These are phyloP conservation scores for Plasmodiophora brassicae DNA, from an alignment of 208 protist species.

Conservation along the genomic window DNA sequence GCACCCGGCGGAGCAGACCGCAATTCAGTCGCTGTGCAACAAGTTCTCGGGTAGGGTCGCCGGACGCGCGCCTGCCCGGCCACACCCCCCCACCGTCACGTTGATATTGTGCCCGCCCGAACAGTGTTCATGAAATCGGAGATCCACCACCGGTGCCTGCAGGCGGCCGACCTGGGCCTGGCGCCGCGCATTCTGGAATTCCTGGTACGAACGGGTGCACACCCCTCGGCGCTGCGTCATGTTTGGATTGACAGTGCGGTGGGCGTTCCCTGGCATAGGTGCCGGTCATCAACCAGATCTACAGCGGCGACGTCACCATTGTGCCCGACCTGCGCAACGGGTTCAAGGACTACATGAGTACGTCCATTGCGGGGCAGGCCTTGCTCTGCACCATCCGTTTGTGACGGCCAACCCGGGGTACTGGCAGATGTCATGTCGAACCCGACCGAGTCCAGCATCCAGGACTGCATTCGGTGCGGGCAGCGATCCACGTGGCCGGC, in stretches of 20 bases:
- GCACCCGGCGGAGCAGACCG: not conserved
- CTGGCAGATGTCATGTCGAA: slow-evolving; percentile 14
- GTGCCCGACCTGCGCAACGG: slow-evolving; percentile 12
- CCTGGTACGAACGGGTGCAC: too few species aligned
- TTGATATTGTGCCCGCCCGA: too few species aligned
- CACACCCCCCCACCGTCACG: too few species aligned
- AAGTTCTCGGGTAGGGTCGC: not conserved
- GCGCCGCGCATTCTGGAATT: not conserved
- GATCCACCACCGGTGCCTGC: not conserved
- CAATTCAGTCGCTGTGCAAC: not conserved
- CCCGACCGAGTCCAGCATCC: not conserved
- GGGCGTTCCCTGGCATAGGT: too few species aligned
- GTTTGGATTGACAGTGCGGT: too few species aligned
- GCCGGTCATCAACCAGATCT: not conserved
- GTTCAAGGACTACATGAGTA: not conserved
- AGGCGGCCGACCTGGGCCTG: not conserved
- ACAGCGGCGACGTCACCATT: not conserved
- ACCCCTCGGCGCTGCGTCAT: too few species aligned
- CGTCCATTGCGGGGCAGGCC: not conserved
- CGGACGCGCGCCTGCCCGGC: too few species aligned
- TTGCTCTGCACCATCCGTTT: not conserved
- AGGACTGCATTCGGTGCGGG: not conserved
- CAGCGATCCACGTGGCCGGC: not conserved
- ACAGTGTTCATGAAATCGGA: slow-evolving; percentile 34
- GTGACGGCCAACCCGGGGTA: too few species aligned